Evolutionary conservation across 148 eudicot species (phyloP), one percentile per base, ranked within the genome.

Genomic region (Mesembryanthemum crystallinum): DNA sequence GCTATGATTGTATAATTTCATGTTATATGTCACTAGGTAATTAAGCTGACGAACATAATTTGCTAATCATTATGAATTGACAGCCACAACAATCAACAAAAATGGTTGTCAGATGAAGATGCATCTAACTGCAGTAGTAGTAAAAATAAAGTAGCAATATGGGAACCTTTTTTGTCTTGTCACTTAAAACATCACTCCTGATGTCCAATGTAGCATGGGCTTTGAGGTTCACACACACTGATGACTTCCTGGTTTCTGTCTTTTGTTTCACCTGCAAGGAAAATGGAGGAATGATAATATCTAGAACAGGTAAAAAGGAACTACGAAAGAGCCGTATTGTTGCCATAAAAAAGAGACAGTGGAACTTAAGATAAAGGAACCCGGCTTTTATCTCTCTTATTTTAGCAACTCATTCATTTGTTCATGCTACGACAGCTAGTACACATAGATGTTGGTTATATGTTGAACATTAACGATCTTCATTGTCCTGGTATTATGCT

Each of bases 221-320:
- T 52, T 39, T 78, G 42, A 68, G 24, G 57, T 77, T 81, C 66
- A 35, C 76, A 67, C 51, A 57, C 42, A 57, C 73, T 23, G 69
- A 68, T 33, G 51, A 37, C 73, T 81, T 81, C 71, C 77, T 81
- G 30, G 25, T 35, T 21, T 73, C 77, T 27, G 74, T 32, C 67
- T 69, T 80, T 5, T 77, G 23, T 76, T 76, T 81, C 54, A 72
- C 59, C 80, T 81, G 74, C 69, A 67, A 13, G 28, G n/a, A 12
- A 47, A 39, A 9, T 14, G 65, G 52, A 43, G 65, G 24, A 21
- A 71, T 47, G 62, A 63, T 24, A 75, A 42, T n/a, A 20, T 70
- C 54, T 42, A 51, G 67, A 51, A 69, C 42, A 7, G n/a, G 49
- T 25, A 23, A 69, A 67, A 18, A 43, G 33, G 23, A 9, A 32